A percentile compares a stretch with the other conserved stretches of the same genome.
Evolutionary conservation across 176 grass and related monocot genomes (phyloP).

Genomic region (Tillandsia fasciculata): DNA sequence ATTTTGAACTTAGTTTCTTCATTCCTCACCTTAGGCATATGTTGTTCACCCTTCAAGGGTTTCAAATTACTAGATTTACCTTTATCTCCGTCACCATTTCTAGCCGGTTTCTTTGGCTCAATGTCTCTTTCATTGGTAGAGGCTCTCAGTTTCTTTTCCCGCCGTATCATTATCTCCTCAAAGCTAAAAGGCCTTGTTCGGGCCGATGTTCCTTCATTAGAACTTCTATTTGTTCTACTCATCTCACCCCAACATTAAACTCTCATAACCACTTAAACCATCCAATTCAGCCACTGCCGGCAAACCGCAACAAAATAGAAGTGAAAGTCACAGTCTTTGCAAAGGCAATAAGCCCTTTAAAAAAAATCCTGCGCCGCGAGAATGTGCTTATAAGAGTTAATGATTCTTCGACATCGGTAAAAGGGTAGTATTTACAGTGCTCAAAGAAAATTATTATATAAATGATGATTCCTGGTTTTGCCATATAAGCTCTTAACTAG

Average conservation of each 20-base stretch:
- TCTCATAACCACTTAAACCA: too few species aligned
- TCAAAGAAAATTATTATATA: too few species aligned
- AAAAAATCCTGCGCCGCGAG: too few species aligned
- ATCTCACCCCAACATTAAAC: constrained; percentile 28
- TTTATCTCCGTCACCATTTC: constrained; percentile 11
- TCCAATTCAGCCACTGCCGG: too few species aligned
- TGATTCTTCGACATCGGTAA: too few species aligned
- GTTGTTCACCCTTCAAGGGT: constrained; percentile 27
- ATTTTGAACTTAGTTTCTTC: constrained; percentile 16
- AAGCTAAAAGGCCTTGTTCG: constrained; percentile 82
- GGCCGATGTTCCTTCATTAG: constrained; percentile 52
- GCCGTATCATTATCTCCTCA: constrained; percentile 65
- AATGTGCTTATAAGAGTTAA: too few species aligned
- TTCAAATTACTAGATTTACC: background rate
- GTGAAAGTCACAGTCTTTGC: too few species aligned
- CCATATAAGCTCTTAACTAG: too few species aligned
- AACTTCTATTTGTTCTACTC: constrained; percentile 35
- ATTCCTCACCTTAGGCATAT: constrained; percentile 19
- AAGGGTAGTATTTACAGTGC: too few species aligned
- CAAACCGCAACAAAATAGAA: too few species aligned
- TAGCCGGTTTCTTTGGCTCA: constrained; percentile 6
- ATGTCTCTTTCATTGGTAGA: background rate
- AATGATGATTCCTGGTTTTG: too few species aligned
- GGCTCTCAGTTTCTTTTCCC: constrained; percentile 41
- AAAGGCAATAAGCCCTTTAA: too few species aligned